Conservation (phyloP, 2,329 filamentous ascomycete species). For the Botrytis porri region DNA sequence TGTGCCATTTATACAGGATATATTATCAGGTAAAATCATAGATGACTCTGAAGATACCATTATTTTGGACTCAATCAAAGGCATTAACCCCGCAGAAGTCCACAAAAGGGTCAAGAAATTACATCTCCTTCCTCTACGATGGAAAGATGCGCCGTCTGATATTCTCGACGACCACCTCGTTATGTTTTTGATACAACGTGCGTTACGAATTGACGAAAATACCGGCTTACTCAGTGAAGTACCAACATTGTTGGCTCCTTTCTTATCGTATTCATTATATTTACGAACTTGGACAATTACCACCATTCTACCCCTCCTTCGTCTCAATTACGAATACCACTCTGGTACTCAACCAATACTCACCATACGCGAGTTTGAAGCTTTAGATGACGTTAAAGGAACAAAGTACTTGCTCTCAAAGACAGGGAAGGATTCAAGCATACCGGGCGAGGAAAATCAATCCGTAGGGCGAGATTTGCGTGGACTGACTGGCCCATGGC, state of each 20-base stretch:
- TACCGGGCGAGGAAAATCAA: conserved; percentile 25
- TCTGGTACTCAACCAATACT: conserved; percentile 44
- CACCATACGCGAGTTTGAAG: conserved; percentile 62
- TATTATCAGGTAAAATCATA: conserved; percentile 39
- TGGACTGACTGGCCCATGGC: conserved; percentile 69
- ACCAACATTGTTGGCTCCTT: conserved; percentile 65
- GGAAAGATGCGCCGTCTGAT: conserved; percentile 47
- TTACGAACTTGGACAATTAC: conserved; percentile 68
- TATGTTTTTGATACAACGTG: conserved; percentile 64
- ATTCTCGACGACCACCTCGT: conserved; percentile 54
- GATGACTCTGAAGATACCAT: conserved; percentile 44
- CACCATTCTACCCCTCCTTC: conserved; percentile 63
- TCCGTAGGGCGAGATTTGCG: conserved; percentile 62
- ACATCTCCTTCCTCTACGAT: conserved; percentile 56
- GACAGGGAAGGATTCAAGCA: conserved; percentile 41
- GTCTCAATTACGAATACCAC: conserved; percentile 69
- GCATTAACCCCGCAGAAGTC: conserved; percentile 61
- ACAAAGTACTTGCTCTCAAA: conserved; percentile 60
- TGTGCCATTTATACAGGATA: conserved; percentile 55
- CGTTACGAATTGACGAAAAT: conserved; percentile 66
- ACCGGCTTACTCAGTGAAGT: conserved; percentile 70
- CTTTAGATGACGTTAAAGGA: conserved; percentile 56
- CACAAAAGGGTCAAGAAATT: conserved; percentile 62
- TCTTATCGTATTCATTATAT: conserved; percentile 58
- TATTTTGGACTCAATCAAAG: conserved; percentile 54